phyloP scores from a whole-genome alignment of 1,284 basidiomycete species.

The Fomitopsis schrenkii region DNA sequence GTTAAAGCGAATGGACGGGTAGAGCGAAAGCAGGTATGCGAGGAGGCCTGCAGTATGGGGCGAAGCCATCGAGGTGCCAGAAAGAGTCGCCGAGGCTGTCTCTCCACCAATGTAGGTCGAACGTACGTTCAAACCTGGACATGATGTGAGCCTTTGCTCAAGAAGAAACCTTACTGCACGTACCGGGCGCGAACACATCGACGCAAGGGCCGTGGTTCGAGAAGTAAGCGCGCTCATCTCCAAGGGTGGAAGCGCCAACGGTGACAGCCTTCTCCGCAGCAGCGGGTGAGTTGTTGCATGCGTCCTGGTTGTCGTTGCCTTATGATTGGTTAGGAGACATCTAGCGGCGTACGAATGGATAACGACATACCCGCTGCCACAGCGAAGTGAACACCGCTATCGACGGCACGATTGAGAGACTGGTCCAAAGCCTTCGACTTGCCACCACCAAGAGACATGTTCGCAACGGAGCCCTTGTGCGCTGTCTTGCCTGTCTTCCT shows the following conservation, averaged over 20 bases:
- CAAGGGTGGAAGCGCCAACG: slow-evolving; percentile 70
- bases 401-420: slow-evolving; percentile 85
- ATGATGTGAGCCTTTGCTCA: not conserved
- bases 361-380: slow-evolving; percentile 78
- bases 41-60: slow-evolving; percentile 61
- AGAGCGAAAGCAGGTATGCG: slow-evolving; percentile 71
- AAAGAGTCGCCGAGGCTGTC: slow-evolving; percentile 60
- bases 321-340: too few relatives aligned
- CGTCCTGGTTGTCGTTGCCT: slow-evolving; percentile 51
- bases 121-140: slow-evolving; percentile 51
- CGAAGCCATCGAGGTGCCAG: slow-evolving; percentile 57
- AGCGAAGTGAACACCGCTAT: slow-evolving; percentile 87
- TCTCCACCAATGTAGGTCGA: slow-evolving; percentile 65
- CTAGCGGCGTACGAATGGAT: not conserved
- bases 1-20: slow-evolving; percentile 47
- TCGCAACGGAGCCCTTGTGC: slow-evolving; percentile 90
- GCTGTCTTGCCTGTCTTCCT: slow-evolving; percentile 40
- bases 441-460: slow-evolving; percentile 97
- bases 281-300: slow-evolving; percentile 71
- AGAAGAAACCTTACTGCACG: not conserved
- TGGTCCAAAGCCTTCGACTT: slow-evolving; percentile 87
- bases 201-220: slow-evolving; percentile 70
- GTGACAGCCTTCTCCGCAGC: slow-evolving; percentile 66
- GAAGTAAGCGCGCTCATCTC: slow-evolving; percentile 76
- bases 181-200: slow-evolving; percentile 73